These are phyloP conservation scores for Debaryomycetaceae sp. DNA, from an alignment of 1,139 yeast genomes.

Conservation along the genomic window DNA sequence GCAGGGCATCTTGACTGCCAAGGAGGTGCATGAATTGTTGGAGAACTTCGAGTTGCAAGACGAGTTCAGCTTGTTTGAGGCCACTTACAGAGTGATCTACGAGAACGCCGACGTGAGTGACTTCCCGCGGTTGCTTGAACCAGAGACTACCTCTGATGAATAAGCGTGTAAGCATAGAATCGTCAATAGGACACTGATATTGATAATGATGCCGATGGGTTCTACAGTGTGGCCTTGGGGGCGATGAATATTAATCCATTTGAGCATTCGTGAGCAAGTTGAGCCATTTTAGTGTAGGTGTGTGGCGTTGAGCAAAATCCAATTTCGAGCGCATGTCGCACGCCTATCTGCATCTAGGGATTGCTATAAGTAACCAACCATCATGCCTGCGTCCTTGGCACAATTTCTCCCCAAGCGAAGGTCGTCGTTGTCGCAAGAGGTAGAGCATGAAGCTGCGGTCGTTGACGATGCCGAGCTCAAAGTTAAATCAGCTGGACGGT, in stretches of 20 bases:
- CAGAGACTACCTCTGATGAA: slow-evolving; percentile 4
- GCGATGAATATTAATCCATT: too few species aligned
- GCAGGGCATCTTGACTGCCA: slow-evolving; percentile 86
- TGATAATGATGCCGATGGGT: too few species aligned
- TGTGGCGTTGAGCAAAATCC: too few species aligned
- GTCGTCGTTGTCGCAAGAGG: slow-evolving; percentile 7
- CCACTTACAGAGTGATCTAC: slow-evolving; percentile 78
- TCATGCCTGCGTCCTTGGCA: too few species aligned
- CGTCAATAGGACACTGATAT: background rate
- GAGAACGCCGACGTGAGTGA: slow-evolving; percentile 62
- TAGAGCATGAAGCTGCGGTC: background rate
- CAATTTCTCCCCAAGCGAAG: slow-evolving; percentile 7
- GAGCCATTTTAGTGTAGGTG: too few species aligned
- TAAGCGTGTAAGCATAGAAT: background rate
- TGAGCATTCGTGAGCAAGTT: too few species aligned
- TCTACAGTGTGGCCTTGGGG: too few species aligned
- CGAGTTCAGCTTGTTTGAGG: slow-evolving; percentile 85
- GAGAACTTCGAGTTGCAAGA: slow-evolving; percentile 51
- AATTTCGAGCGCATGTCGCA: too few species aligned
- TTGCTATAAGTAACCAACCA: too few species aligned
- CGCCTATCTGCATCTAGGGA: too few species aligned
- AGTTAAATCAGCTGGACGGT: slow-evolving; percentile 2
- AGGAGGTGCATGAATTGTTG: slow-evolving; percentile 85
- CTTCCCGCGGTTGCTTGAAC: slow-evolving; percentile 61
- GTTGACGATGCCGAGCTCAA: slow-evolving; percentile 3